Evolutionary conservation across 768 basidiomycete genomes (phyloP).

Genomic region (Termitomyces sp.): DNA sequence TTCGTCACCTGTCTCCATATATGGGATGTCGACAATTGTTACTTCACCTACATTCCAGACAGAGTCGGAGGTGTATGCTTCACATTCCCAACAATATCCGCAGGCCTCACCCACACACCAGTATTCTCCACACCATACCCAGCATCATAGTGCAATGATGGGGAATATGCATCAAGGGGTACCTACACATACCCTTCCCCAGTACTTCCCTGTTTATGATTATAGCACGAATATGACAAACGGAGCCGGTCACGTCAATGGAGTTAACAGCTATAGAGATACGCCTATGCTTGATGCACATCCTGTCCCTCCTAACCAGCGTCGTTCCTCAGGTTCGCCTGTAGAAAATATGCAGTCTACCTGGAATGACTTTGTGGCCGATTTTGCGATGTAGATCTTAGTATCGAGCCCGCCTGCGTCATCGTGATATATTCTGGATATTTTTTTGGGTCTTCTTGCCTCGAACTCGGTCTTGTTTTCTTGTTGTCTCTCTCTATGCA

Average conservation of each 20-base stretch:
- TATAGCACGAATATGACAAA: conserved; percentile 43
- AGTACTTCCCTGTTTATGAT: conserved; percentile 76
- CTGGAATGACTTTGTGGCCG: conserved; percentile 63
- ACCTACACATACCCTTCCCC: conserved; percentile 42
- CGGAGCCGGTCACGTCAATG: conserved; percentile 14
- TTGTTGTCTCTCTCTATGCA: not conserved
- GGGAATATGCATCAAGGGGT: conserved; percentile 12
- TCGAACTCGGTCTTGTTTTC: not conserved
- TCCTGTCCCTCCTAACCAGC: conserved; percentile 32
- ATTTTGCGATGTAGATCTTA: conserved; percentile 31
- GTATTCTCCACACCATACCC: conserved; percentile 11
- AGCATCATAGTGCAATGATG: conserved; percentile 21
- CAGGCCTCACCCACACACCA: conserved; percentile 14
- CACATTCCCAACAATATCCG: conserved; percentile 26
- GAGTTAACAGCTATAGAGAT: conserved; percentile 19
- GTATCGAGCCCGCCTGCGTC: not conserved
- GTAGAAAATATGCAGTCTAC: conserved; percentile 60
- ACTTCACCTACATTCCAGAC: conserved; percentile 31
- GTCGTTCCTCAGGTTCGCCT: conserved; percentile 52
- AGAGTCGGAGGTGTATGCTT: conserved; percentile 31
- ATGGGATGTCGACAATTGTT: conserved; percentile 39
- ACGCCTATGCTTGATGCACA: conserved; percentile 39
- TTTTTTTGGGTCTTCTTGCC: not conserved
- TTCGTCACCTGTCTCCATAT: conserved; percentile 43
- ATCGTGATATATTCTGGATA: not conserved